These are phyloP conservation scores for Aspergillus cristatus DNA, from an alignment of 495 filamentous ascomycete genomes.

Conservation along the genomic window DNA sequence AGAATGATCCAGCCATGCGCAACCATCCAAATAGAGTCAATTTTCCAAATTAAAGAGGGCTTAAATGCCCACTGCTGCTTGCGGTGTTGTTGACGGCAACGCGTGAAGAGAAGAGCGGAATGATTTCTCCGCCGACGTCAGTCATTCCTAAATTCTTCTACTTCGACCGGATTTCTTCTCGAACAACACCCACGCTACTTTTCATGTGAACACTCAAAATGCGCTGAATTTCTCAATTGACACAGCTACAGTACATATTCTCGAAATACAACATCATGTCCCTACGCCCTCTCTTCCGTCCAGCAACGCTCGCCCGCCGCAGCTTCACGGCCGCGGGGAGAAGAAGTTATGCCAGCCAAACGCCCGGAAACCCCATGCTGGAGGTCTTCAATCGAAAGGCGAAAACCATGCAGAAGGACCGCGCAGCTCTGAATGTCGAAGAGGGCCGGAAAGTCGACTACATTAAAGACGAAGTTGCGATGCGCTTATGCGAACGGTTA, in stretches of 20 bases:
- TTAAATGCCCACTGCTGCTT: too few species aligned
- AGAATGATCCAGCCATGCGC: too few species aligned
- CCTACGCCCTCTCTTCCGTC: slow-evolving; percentile 19
- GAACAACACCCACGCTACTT: too few species aligned
- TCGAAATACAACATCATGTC: slow-evolving; percentile 14
- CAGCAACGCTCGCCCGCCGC: slow-evolving; percentile 6
- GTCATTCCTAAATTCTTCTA: too few species aligned
- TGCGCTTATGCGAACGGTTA: slow-evolving; percentile 75
- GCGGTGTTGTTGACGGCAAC: too few species aligned
- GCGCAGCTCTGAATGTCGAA: slow-evolving; percentile 63
- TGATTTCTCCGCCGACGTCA: too few species aligned
- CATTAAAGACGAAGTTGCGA: slow-evolving; percentile 83
- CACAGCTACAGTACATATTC: background rate
- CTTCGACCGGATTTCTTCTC: too few species aligned
- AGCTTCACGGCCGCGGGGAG: background rate
- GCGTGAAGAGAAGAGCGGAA: too few species aligned
- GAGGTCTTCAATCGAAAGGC: slow-evolving; percentile 84
- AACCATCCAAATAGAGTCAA: too few species aligned
- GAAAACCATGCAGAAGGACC: slow-evolving; percentile 87
- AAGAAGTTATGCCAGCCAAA: slow-evolving; percentile 65
- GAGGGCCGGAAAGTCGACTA: slow-evolving; percentile 76
- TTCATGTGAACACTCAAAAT: background rate
- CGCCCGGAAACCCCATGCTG: slow-evolving; percentile 62
- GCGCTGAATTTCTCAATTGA: background rate
- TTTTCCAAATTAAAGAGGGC: too few species aligned